A percentile compares a stretch with the other conserved stretches of the same genome.
Evolutionary conservation across 2,329 filamentous ascomycete species (phyloP).

Genomic region (Immersiporthe knoxdaviesiana): DNA sequence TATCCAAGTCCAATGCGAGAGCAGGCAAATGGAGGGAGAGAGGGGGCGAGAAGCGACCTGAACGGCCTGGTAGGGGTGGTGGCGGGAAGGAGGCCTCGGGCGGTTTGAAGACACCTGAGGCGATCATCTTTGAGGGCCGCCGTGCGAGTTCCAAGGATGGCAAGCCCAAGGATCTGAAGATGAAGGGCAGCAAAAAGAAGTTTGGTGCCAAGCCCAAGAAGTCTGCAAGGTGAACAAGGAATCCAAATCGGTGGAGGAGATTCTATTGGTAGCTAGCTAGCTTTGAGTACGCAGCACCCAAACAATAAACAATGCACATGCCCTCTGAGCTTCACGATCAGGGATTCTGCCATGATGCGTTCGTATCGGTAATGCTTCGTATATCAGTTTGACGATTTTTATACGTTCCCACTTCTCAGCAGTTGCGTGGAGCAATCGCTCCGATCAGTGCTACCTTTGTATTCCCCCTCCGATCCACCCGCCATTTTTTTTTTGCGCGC

Average conservation of each 20-base stretch:
- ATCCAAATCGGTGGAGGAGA: background rate
- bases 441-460: background rate
- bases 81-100: constrained; percentile 38
- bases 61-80: constrained; percentile 6
- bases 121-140: constrained; percentile 80
- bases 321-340: background rate
- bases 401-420: background rate
- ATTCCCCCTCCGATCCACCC: background rate
- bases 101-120: constrained; percentile 64
- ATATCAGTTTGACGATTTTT: background rate
- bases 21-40: constrained; percentile 17
- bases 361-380: background rate
- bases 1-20: constrained; percentile 16
- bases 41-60: constrained; percentile 11
- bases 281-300: background rate
- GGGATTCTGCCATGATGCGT: background rate
- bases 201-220: constrained; percentile 41
- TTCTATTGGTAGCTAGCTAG: background rate
- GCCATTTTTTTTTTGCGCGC: no score
- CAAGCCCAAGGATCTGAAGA: constrained; percentile 63
- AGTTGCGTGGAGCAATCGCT: background rate
- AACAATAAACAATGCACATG: background rate
- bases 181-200: constrained; percentile 56
- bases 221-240: constrained; percentile 18
- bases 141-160: constrained; percentile 70